phyloP scores from a whole-genome alignment of 2,329 filamentous ascomycete genomes.

The Xylaria sp. region DNA sequence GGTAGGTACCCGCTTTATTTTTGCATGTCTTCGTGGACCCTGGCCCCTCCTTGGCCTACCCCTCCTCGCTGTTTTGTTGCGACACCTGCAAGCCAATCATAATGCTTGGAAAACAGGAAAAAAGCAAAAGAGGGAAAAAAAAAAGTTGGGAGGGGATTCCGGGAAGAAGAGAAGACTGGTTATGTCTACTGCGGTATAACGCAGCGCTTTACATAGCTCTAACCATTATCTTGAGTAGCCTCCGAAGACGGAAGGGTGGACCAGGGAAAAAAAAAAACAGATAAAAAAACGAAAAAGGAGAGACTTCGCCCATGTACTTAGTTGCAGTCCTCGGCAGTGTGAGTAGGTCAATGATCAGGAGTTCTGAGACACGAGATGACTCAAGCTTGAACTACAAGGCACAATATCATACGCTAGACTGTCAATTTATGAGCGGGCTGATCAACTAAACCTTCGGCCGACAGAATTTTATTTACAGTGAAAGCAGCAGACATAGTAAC shows the following conservation, averaged over 20 bases:
- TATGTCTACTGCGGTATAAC: background rate
- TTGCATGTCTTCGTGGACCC: slow-evolving; percentile 8
- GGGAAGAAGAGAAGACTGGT: background rate
- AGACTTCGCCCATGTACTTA: slow-evolving; percentile 7
- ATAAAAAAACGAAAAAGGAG: background rate
- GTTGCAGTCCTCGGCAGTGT: no score
- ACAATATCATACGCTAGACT: slow-evolving; percentile 4
- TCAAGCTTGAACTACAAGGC: slow-evolving; percentile 17
- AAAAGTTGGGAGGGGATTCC: background rate
- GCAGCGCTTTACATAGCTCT: background rate
- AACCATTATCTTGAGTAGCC: background rate
- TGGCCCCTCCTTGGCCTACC: slow-evolving; percentile 19
- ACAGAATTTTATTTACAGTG: background rate
- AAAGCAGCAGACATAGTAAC: no score
- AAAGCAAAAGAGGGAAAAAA: background rate
- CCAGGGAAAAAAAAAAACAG: no score
- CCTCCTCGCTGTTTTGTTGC: slow-evolving; percentile 12
- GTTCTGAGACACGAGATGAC: slow-evolving; percentile 13
- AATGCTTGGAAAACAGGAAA: background rate
- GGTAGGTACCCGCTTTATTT: slow-evolving; percentile 16
- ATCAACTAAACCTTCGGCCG: background rate
- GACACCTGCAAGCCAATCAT: background rate
- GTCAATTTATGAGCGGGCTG: slow-evolving; percentile 1
- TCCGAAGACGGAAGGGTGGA: no score
- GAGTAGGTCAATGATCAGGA: slow-evolving; percentile 4